Percentiles rank a stretch among this genome's conserved stretches.
Evolutionary conservation across 257 asterid species (phyloP).

Genomic region (Penstemon newberryi): DNA sequence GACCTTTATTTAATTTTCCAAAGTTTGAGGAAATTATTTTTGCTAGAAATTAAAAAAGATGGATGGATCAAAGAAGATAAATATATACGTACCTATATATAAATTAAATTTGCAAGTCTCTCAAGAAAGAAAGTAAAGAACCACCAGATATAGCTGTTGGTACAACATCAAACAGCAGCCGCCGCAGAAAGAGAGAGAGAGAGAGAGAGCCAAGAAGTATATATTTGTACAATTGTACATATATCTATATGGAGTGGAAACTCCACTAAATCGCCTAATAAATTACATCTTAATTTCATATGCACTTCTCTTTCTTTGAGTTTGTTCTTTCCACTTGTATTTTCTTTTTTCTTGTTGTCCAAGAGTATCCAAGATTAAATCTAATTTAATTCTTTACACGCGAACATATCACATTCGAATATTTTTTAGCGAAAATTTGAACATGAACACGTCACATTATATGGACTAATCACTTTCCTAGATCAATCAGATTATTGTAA

Average conservation of each 20-base stretch:
- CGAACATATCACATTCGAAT: no score
- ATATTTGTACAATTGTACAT: slow-evolving; percentile 5
- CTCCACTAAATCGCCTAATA: slow-evolving; percentile 41
- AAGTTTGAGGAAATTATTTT: background rate
- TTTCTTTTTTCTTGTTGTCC: no score
- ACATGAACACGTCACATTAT: no score
- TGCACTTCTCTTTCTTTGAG: slow-evolving; percentile 22
- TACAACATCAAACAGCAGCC: slow-evolving; percentile 37
- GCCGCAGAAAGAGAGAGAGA: slow-evolving; percentile 14
- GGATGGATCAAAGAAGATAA: background rate
- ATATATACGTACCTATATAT: no score
- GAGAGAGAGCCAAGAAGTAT: slow-evolving; percentile 22
- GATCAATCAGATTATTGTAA: no score
- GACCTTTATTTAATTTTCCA: background rate
- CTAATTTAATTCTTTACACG: no score
- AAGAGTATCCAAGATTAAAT: no score
- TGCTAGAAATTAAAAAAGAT: background rate
- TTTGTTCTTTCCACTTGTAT: background rate
- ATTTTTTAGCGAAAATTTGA: no score
- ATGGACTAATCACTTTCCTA: no score
- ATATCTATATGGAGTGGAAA: slow-evolving; percentile 23
- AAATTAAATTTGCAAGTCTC: background rate
- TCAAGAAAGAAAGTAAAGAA: slow-evolving; percentile 24
- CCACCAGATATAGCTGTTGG: slow-evolving; percentile 34
- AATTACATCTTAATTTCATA: slow-evolving; percentile 36